Conservation (phyloP, 192 early-diverging fungal genomes). For the Phlyctochytrium planicorne region DNA sequence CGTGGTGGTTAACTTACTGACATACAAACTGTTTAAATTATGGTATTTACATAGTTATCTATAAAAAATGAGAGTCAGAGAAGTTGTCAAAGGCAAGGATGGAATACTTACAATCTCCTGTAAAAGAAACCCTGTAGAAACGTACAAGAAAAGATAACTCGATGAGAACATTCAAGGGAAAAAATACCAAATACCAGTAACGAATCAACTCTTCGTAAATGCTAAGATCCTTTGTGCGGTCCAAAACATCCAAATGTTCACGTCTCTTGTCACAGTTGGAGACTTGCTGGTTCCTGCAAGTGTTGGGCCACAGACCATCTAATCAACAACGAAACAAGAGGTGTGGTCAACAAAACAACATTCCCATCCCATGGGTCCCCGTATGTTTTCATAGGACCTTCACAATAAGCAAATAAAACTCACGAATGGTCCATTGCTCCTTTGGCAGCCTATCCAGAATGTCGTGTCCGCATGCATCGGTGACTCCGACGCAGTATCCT, state of each 20-base stretch:
- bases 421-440: slow-evolving; percentile 26
- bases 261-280: slow-evolving; percentile 21
- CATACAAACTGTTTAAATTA: too few relatives aligned
- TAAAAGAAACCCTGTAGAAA: slow-evolving; percentile 25
- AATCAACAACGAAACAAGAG: background rate
- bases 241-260: slow-evolving; percentile 5
- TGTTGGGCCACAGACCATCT: slow-evolving; percentile 30
- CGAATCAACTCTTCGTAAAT: slow-evolving; percentile 16
- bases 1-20: too few relatives aligned
- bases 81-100: too few relatives aligned
- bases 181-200: slow-evolving; percentile 7
- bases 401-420: background rate
- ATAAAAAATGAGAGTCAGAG: too few relatives aligned
- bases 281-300: slow-evolving; percentile 22
- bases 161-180: background rate
- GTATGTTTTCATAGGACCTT: too few relatives aligned
- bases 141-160: background rate
- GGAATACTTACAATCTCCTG: slow-evolving; percentile 10
- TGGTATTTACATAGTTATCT: background rate
- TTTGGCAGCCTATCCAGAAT: slow-evolving; percentile 24
- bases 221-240: background rate
- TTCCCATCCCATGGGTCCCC: too few relatives aligned
- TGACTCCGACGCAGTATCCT: slow-evolving; percentile 20
- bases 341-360: too few relatives aligned
- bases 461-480: slow-evolving; percentile 22